These are phyloP conservation scores for Botrytis tulipae DNA, from an alignment of 2,329 filamentous ascomycete species.

Conservation along the genomic window DNA sequence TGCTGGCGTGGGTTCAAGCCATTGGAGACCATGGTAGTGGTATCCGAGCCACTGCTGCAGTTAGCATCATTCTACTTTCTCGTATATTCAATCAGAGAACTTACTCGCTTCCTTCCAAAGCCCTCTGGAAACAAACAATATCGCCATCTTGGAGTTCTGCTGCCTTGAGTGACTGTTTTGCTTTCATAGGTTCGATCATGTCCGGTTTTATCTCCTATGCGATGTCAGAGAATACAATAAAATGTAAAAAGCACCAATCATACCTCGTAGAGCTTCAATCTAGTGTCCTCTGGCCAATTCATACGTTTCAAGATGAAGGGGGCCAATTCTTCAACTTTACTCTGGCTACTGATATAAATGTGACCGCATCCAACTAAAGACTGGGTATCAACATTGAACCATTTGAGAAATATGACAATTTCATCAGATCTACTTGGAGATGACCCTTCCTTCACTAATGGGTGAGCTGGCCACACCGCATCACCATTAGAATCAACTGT, in stretches of 20 bases:
- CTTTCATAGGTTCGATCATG: slow-evolving; percentile 95
- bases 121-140: slow-evolving; percentile 88
- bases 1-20: slow-evolving; percentile 9
- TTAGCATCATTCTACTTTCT: neutral
- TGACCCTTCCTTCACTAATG: slow-evolving; percentile 55
- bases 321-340: slow-evolving; percentile 82
- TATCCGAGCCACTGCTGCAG: neutral
- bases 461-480: slow-evolving; percentile 67
- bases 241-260: slow-evolving; percentile 25
- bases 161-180: slow-evolving; percentile 81
- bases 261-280: slow-evolving; percentile 75
- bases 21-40: neutral
- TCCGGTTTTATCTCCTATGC: slow-evolving; percentile 85
- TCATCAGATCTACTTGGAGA: slow-evolving; percentile 55
- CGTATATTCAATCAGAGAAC: neutral
- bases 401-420: slow-evolving; percentile 87
- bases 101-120: slow-evolving; percentile 54
- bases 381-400: slow-evolving; percentile 80
- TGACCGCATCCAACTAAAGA: slow-evolving; percentile 74
- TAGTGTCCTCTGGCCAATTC: slow-evolving; percentile 76
- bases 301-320: slow-evolving; percentile 77
- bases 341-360: slow-evolving; percentile 82
- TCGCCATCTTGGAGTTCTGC: slow-evolving; percentile 97
- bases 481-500: slow-evolving; percentile 66
- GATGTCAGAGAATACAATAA: slow-evolving; percentile 27